phyloP scores from a whole-genome alignment of 2,329 filamentous ascomycete genomes.

The Cadophora sp. region DNA sequence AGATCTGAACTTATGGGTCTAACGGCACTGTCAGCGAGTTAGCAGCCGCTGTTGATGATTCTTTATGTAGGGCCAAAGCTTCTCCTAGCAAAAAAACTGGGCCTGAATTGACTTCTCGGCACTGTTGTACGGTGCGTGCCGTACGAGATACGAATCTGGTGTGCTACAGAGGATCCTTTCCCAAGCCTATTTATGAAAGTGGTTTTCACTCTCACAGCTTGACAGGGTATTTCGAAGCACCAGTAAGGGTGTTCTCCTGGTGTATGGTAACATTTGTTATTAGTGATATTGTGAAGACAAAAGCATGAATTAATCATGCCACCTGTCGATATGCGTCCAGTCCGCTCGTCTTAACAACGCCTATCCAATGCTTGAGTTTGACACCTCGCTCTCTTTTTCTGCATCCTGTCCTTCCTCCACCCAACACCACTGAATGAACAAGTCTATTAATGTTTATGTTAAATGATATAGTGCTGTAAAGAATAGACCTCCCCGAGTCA shows the following conservation, averaged over 20 bases:
- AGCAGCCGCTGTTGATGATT: neutral
- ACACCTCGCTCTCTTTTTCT: neutral
- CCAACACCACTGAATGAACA: neutral
- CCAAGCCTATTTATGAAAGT: neutral
- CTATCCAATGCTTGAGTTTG: slow-evolving; percentile 23
- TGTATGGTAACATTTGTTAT: neutral
- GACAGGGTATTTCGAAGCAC: neutral
- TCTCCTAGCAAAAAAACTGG: neutral
- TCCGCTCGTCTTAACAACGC: slow-evolving; percentile 25
- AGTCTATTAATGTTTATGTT: slow-evolving; percentile 22
- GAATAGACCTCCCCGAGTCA: slow-evolving; percentile 12
- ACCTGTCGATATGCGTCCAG: slow-evolving; percentile 10
- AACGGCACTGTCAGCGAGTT: slow-evolving; percentile 7
- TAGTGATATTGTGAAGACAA: neutral
- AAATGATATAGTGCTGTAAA: neutral
- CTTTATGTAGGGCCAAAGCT: neutral
- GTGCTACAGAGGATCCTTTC: neutral
- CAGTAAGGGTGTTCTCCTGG: neutral
- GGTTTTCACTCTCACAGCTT: neutral
- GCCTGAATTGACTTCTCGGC: neutral
- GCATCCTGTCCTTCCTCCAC: neutral
- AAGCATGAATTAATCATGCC: neutral
- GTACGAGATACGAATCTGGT: neutral
- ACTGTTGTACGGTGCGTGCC: neutral
- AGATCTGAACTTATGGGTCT: neutral